Base-by-base conservation (phyloP, 129 eudicot species). In the Logfia minima region DNA sequence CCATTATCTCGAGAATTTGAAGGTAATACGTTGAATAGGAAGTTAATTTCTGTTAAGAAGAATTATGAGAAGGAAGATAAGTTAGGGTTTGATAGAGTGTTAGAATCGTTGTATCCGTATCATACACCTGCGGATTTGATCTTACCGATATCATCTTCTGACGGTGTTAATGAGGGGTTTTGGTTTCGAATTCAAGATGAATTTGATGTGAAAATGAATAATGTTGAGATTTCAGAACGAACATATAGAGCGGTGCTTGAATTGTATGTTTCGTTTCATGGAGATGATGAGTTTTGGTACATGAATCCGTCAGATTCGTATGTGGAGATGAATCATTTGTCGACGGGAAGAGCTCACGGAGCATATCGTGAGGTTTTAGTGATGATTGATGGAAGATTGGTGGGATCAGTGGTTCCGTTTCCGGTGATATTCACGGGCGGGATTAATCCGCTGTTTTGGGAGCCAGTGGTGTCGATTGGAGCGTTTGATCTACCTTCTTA, bases 261-360 rank as follows among this genome's bases (percentile, higher is more conserved):
- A 74, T 39, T 88, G 53, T 88, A 85, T 4, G 88, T 88, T 68
- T 91, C 97, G 1, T 86, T 77, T 83, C 97, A 91, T 26, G 97
- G 92, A 22, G 68, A 91, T 69, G 97, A 91, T 45, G 94, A 91
- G 78, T 88, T 88, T 45, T 91, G 97, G 97, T 91, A 91, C 80
- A 80, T 86, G 51, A 91, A 91, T 77, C 92, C 92, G 29, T 84
- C 97, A 0, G 87, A 85, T 88, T 37, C 77, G 4, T 91, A 91
- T 28, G 83, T 83, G 0, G 59, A 79, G 35, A 17, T 35, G 43
- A 91, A 91, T 35, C 62, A 85, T 71, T 55, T 86, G 81, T 39
- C 53, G 5, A 79, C 88, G 2, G 83, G 71, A 41, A 70, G 88
- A 48, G 92, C 88, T 21, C 85, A 88, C 65, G 94, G 97, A 13